Percentiles rank a stretch among this genome's conserved stretches.
These are phyloP conservation scores for Colletotrichum magnum DNA, from an alignment of 2,329 filamentous ascomycete genomes.

Conservation along the genomic window DNA sequence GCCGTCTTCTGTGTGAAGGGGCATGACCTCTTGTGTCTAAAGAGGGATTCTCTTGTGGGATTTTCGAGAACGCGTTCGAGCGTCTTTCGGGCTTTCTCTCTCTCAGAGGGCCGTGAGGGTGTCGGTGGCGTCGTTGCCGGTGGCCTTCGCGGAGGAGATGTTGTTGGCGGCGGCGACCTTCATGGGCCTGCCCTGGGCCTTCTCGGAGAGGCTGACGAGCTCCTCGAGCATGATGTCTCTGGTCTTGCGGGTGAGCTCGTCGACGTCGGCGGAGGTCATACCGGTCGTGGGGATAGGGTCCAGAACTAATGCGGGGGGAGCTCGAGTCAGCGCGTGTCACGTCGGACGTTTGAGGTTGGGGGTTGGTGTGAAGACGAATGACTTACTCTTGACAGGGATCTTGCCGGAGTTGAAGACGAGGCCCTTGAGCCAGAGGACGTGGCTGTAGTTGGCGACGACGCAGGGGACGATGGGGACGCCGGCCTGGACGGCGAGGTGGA, in stretches of 20 bases:
- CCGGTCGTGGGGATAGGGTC: conserved; percentile 84
- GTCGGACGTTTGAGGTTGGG: conserved; percentile 11
- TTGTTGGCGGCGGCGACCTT: conserved; percentile 30
- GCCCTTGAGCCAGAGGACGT: conserved; percentile 76
- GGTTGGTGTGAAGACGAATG: neutral
- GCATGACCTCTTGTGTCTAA: neutral
- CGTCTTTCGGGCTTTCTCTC: neutral
- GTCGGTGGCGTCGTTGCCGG: conserved; percentile 32
- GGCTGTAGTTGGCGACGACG: conserved; percentile 84
- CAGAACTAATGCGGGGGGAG: conserved; percentile 68
- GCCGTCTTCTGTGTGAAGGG: neutral
- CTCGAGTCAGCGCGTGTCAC: neutral
- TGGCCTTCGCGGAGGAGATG: conserved; percentile 33
- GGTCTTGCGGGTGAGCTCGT: conserved; percentile 77
- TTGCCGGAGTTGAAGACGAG: conserved; percentile 76
- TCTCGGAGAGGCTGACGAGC: conserved; percentile 67
- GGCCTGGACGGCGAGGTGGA: conserved; percentile 94
- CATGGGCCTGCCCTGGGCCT: conserved; percentile 57
- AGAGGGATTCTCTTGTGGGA: neutral
- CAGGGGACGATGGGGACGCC: conserved; percentile 93
- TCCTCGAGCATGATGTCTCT: conserved; percentile 83
- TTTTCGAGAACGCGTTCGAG: neutral
- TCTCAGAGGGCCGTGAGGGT: conserved; percentile 34
- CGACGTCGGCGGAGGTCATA: conserved; percentile 82
- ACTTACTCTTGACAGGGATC: conserved; percentile 82